Conservation (phyloP, 108 stramenopile genomes). For the Pseudonitzschia pungens region DNA sequence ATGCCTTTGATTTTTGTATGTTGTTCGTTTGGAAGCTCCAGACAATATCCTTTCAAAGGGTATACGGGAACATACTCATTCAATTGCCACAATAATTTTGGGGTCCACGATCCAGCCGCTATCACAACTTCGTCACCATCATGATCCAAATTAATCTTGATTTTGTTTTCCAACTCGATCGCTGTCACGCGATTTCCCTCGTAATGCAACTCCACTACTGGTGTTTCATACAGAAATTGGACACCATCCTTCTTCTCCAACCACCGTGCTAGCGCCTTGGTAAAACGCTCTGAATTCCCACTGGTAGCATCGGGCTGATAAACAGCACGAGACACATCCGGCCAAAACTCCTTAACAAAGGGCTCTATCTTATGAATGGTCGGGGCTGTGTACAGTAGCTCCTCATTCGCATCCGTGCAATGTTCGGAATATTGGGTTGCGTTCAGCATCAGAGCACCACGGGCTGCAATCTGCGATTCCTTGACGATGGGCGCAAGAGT, state of each 20-base stretch:
- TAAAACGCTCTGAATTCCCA: constrained; percentile 37
- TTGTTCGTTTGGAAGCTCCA: constrained; percentile 26
- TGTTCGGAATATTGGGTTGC: too few species aligned
- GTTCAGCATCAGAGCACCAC: too few species aligned
- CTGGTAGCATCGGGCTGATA: constrained; percentile 30
- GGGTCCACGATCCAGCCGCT: constrained; percentile 41
- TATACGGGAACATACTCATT: constrained; percentile 44
- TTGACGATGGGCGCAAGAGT: constrained; percentile 28
- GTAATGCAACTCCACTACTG: constrained; percentile 16
- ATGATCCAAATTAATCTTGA: too few species aligned
- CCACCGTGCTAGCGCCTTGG: constrained; percentile 35
- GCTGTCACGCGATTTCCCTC: constrained; percentile 11
- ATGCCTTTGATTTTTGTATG: constrained; percentile 6
- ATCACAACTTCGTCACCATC: constrained; percentile 21
- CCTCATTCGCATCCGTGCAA: too few species aligned
- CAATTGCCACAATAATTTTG: constrained; percentile 33
- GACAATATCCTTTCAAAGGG: constrained; percentile 44
- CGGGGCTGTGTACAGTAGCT: too few species aligned
- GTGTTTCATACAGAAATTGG: constrained; percentile 29
- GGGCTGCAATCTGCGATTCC: constrained; percentile 8
- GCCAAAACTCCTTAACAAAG: not conserved
- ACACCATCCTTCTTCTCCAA: constrained; percentile 2
- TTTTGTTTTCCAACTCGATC: too few species aligned
- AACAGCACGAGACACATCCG: constrained; percentile 4
- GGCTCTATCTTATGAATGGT: constrained; percentile 6